These are phyloP conservation scores for Cladosporium velox DNA, from an alignment of 2,329 filamentous ascomycete genomes.

Conservation along the genomic window DNA sequence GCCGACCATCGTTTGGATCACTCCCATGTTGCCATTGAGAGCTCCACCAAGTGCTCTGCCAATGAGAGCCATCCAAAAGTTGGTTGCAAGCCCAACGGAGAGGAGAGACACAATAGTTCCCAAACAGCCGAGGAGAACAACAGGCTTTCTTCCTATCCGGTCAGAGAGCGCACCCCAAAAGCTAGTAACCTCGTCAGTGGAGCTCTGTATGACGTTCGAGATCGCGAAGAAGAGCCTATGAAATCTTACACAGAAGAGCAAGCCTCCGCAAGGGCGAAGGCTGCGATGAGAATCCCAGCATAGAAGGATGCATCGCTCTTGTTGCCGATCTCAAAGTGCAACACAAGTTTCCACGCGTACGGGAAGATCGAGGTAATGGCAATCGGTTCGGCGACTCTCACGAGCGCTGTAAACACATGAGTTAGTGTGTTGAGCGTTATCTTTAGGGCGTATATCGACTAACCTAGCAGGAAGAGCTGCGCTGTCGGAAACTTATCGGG, in stretches of 20 bases:
- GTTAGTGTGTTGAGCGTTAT: not conserved
- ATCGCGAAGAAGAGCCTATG: not conserved
- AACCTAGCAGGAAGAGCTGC: slow-evolving; percentile 84
- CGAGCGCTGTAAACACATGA: slow-evolving; percentile 66
- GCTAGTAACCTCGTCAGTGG: not conserved
- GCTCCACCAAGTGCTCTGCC: slow-evolving; percentile 78
- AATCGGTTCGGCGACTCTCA: slow-evolving; percentile 88
- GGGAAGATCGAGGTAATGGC: slow-evolving; percentile 92
- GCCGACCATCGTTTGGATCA: slow-evolving; percentile 80
- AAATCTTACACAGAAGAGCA: slow-evolving; percentile 37
- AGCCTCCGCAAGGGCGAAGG: slow-evolving; percentile 80
- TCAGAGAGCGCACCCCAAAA: slow-evolving; percentile 86
- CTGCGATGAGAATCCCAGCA: slow-evolving; percentile 82
- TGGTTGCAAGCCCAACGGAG: slow-evolving; percentile 77
- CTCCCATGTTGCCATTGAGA: slow-evolving; percentile 85
- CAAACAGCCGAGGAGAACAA: slow-evolving; percentile 76
- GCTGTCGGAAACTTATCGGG: slow-evolving; percentile 75
- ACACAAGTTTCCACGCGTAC: slow-evolving; percentile 83
- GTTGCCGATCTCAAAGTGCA: slow-evolving; percentile 71
- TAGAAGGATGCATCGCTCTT: slow-evolving; percentile 81
- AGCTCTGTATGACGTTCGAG: not conserved
- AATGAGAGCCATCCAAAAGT: slow-evolving; percentile 78
- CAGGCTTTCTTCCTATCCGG: slow-evolving; percentile 78
- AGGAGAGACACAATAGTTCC: slow-evolving; percentile 83
- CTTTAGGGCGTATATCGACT: slow-evolving; percentile 36